Conservation (phyloP, 225 moss, liverwort and hornwort species). For the Marchantia polymorpha region DNA sequence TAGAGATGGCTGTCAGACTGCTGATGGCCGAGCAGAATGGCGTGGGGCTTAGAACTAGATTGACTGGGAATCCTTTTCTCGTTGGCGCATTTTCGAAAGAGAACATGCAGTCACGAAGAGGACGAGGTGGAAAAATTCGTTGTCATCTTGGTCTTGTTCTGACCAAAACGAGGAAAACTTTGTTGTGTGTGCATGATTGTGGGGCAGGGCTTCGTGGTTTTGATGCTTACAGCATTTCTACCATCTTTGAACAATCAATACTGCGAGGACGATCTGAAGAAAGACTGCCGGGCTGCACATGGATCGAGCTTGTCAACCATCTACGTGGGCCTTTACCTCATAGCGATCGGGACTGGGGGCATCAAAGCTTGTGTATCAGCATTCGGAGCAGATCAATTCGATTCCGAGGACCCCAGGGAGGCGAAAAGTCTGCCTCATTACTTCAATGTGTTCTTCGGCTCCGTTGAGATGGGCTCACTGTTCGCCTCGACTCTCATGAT, state of each 20-base stretch:
- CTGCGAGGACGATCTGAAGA: background rate
- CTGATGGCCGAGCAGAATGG: too few species aligned
- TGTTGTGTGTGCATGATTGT: too few species aligned
- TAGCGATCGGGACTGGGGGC: slow-evolving; percentile 24
- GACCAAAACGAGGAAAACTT: too few species aligned
- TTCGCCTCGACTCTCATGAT: slow-evolving; percentile 23
- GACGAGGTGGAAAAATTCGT: too few species aligned
- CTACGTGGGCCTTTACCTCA: slow-evolving; percentile 23
- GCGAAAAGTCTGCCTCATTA: slow-evolving; percentile 4
- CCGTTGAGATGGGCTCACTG: slow-evolving; percentile 17
- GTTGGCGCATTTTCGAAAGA: too few species aligned
- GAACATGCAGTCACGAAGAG: too few species aligned
- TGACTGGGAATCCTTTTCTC: too few species aligned
- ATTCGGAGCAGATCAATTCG: slow-evolving; percentile 36
- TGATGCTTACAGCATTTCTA: slow-evolving; percentile 11
- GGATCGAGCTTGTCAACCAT: slow-evolving; percentile 14
- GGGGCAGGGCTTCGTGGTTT: slow-evolving; percentile 9
- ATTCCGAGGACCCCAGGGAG: slow-evolving; percentile 20
- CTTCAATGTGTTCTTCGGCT: slow-evolving; percentile 28
- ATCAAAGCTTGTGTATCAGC: slow-evolving; percentile 25
- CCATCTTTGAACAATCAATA: slow-evolving; percentile 14
- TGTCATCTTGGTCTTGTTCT: too few species aligned
- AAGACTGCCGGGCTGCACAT: slow-evolving; percentile 11
- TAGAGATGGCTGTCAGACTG: too few species aligned
- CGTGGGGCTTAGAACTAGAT: too few species aligned